Base-by-base conservation (phyloP, 495 filamentous ascomycete genomes). In the Talaromyces liani region DNA sequence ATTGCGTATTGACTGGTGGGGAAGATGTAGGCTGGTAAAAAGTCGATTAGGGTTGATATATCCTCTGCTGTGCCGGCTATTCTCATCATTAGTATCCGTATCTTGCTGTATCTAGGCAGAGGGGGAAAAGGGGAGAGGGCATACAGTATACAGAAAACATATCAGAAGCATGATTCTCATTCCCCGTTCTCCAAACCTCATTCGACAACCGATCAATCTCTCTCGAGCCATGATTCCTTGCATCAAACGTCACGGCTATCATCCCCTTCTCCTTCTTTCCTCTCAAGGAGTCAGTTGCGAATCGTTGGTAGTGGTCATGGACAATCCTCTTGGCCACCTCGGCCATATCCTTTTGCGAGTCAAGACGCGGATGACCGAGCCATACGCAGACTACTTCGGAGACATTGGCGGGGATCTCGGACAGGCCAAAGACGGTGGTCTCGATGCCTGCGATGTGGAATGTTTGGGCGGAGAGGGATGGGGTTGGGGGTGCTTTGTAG, bases 181-280 rank as follows among this genome's bases (percentile, higher is more conserved):
- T 98, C 22, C 91, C 91, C 33, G 85, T 72, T 60, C 82, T 82
- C 93, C 93, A 97, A 6, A 86, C 80, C 67, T 87, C 80, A 69
- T 96, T 97, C 18, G 76, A 76, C 3, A 79, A 62, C 9, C 75
- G 69, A 57, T 80, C 72, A 41, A 92, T 82, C 62, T 85, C 71
- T 60, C 94, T 75, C 2, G 84, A 78, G 4, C 93, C 93, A 75
- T 98, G 94, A 68, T 98, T 98, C 29, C 93, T 78, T 71, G 93
- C 90, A 68, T 97, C 94, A 69, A 93, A 94, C 2, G 89, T 82
- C 12, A 93, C 85, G 22, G 88, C 90, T 60, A 98, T 88, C 54
- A 97, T 70, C 4, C 89, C 79, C 62, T 72, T 79, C 9, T 65
- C 2, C 22, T 24, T 24, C 22, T 24, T 24, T 24, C 22, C 22